Evolutionary conservation across 768 basidiomycete genomes (phyloP).

Genomic region (Tylopilus sp.): DNA sequence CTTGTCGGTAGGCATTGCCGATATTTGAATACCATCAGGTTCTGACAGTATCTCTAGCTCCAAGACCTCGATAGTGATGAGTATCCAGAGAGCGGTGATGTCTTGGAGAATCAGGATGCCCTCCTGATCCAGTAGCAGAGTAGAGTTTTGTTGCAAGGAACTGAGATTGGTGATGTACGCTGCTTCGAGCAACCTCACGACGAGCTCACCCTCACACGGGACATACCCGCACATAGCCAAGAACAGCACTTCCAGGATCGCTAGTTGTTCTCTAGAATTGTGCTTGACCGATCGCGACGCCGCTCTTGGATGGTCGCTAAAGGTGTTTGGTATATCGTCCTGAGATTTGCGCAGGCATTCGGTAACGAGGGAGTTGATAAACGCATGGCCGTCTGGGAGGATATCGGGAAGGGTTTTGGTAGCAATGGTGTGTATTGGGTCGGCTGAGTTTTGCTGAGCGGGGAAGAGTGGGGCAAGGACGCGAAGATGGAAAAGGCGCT

Average conservation of each 20-base stretch:
- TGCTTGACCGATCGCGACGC: slow-evolving; percentile 74
- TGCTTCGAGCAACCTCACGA: slow-evolving; percentile 59
- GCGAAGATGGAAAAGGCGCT: slow-evolving; percentile 68
- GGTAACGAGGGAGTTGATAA: slow-evolving; percentile 54
- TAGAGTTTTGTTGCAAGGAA: slow-evolving; percentile 55
- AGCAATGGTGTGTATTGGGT: slow-evolving; percentile 55
- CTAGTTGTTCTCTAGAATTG: slow-evolving; percentile 72
- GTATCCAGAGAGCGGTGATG: slow-evolving; percentile 70
- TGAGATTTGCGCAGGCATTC: slow-evolving; percentile 56
- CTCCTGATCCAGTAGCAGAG: slow-evolving; percentile 71
- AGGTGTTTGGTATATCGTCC: slow-evolving; percentile 43
- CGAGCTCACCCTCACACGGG: slow-evolving; percentile 59
- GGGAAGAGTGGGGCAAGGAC: slow-evolving; percentile 74
- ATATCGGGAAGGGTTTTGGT: slow-evolving; percentile 53
- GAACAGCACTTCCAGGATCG: slow-evolving; percentile 82
- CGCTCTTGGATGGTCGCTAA: slow-evolving; percentile 49
- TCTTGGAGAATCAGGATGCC: slow-evolving; percentile 64
- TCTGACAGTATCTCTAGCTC: slow-evolving; percentile 75
- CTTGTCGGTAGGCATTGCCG: slow-evolving; percentile 43
- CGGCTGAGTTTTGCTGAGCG: slow-evolving; percentile 54
- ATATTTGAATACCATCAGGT: slow-evolving; percentile 47
- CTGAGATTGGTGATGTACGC: slow-evolving; percentile 67
- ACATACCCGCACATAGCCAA: slow-evolving; percentile 82
- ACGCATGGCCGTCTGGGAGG: slow-evolving; percentile 61
- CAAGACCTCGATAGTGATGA: slow-evolving; percentile 74